Percentiles rank a stretch among this genome's conserved stretches.
Conservation (phyloP, 176 grass and related monocot species). For the Carex scoparia region DNA sequence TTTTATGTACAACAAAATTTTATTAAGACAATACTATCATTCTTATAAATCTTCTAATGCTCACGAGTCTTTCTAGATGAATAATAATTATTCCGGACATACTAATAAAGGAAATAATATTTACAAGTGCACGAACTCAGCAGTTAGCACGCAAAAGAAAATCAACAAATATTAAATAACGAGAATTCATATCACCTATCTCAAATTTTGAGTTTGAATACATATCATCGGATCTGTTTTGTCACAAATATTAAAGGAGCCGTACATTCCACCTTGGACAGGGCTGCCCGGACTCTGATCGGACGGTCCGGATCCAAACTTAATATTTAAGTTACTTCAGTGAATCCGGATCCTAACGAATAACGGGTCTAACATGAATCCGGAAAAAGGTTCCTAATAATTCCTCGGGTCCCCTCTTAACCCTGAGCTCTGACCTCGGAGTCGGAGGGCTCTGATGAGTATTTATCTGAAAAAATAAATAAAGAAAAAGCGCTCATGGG, state of each 20-base stretch:
- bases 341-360: not conserved
- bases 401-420: not conserved
- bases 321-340: too few relatives aligned
- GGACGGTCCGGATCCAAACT: too few relatives aligned
- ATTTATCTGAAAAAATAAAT: not conserved
- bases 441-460: not conserved
- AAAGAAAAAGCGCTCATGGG: conserved; percentile 12
- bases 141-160: not conserved
- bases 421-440: not conserved
- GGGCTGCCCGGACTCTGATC: too few relatives aligned
- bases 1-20: not conserved
- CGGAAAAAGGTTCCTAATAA: not conserved
- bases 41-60: not conserved
- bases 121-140: not conserved
- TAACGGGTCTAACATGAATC: not conserved
- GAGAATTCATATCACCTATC: too few relatives aligned
- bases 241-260: too few relatives aligned
- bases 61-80: not conserved
- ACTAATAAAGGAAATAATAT: too few relatives aligned
- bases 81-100: not conserved
- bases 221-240: too few relatives aligned
- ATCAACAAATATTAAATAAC: not conserved
- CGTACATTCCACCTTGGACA: too few relatives aligned
- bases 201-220: too few relatives aligned
- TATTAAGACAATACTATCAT: not conserved